Conservation (phyloP, 495 filamentous ascomycete genomes). For the Pyrenula aspistea region DNA sequence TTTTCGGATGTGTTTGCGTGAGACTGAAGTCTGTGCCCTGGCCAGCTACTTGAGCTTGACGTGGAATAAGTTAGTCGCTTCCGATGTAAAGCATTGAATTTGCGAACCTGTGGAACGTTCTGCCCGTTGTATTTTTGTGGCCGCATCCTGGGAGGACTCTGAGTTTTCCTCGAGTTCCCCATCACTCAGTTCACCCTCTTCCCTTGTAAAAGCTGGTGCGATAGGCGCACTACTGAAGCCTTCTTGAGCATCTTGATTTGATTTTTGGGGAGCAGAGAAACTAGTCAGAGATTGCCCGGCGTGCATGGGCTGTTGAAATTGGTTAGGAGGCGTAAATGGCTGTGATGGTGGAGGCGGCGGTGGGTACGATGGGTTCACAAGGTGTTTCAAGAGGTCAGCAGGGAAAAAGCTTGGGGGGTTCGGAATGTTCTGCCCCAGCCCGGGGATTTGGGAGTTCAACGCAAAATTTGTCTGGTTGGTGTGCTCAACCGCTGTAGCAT, state of each 20-base stretch:
- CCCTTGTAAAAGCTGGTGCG: conserved; percentile 17
- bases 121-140: background rate
- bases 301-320: background rate
- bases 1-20: too few relatives aligned
- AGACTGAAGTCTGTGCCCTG: background rate
- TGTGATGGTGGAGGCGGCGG: conserved; percentile 14
- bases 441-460: conserved; percentile 19
- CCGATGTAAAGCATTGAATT: background rate
- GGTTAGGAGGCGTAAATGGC: background rate
- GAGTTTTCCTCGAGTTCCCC: conserved; percentile 32
- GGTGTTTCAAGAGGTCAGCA: conserved; percentile 17
- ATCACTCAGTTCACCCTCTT: conserved; percentile 70
- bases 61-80: background rate
- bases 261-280: background rate
- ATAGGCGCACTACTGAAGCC: background rate
- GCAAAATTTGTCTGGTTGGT: conserved; percentile 13
- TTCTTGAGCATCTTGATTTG: conserved; percentile 12
- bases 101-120: background rate
- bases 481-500: conserved; percentile 6
- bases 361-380: conserved; percentile 15
- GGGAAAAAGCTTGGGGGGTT: conserved; percentile 9
- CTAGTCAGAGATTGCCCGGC: background rate
- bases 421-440: conserved; percentile 7
- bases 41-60: background rate
- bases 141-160: background rate